phyloP scores from a whole-genome alignment of 257 asterid genomes.

The Solanum gandarillasii region DNA sequence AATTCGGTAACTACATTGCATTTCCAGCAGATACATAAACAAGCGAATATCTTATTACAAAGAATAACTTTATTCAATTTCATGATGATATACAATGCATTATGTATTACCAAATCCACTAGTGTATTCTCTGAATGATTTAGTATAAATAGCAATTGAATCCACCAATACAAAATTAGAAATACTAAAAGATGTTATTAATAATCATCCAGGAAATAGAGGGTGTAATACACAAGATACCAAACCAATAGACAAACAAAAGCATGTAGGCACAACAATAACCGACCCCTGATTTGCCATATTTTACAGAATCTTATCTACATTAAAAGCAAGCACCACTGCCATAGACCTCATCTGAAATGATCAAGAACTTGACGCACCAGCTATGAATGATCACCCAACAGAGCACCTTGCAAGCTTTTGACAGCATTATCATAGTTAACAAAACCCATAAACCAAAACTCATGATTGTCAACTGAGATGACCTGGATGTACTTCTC shows the following conservation, averaged over 20 bases:
- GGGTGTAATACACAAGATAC: background rate
- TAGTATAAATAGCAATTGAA: background rate
- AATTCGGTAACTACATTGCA: background rate
- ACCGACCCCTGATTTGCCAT: background rate
- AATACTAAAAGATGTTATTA: background rate
- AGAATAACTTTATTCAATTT: background rate
- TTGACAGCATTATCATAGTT: constrained; percentile 74
- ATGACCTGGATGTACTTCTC: constrained; percentile 85
- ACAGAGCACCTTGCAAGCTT: constrained; percentile 41
- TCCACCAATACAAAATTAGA: background rate
- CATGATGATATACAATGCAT: background rate
- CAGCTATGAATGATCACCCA: constrained; percentile 12
- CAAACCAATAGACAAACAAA: background rate
- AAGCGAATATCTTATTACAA: background rate
- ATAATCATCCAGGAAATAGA: background rate
- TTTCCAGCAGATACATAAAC: background rate
- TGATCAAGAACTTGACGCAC: background rate
- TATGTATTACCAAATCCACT: background rate
- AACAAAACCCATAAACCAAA: constrained; percentile 96
- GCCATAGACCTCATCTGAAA: background rate
- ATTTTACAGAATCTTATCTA: background rate
- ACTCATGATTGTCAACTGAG: constrained; percentile 79
- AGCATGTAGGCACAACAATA: background rate
- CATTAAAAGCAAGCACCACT: background rate
- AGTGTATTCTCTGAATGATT: background rate